Conservation (phyloP, 139 green algal genomes). For the Chlorella sp. region DNA sequence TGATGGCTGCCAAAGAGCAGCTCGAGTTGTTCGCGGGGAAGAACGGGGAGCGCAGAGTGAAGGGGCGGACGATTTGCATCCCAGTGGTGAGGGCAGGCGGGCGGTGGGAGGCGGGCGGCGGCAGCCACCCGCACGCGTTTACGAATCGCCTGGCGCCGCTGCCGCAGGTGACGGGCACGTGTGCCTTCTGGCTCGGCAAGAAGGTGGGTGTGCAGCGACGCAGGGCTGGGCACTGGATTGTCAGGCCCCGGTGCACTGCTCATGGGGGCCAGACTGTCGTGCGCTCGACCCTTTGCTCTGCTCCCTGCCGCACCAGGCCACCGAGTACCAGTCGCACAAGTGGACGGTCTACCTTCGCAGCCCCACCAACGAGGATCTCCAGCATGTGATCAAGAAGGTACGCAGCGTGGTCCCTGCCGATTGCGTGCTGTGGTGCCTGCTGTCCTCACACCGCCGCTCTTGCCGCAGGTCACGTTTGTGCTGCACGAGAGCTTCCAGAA, state of each 20-base stretch:
- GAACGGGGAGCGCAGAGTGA: slow-evolving; percentile 21
- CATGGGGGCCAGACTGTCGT: too few relatives aligned
- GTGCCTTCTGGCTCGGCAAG: slow-evolving; percentile 90
- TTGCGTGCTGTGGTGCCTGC: not conserved
- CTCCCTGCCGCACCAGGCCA: slow-evolving; percentile 57
- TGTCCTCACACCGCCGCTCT: not conserved
- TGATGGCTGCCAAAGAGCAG: not conserved
- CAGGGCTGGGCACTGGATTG: not conserved
- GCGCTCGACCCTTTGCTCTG: not conserved
- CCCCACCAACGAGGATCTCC: slow-evolving; percentile 79
- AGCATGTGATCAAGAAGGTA: slow-evolving; percentile 72
- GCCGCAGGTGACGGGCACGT: slow-evolving; percentile 76
- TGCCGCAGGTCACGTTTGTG: slow-evolving; percentile 82
- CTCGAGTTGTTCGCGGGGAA: slow-evolving; percentile 4
- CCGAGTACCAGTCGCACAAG: slow-evolving; percentile 70
- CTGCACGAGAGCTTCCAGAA: slow-evolving; percentile 90
- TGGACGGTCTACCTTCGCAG: slow-evolving; percentile 95
- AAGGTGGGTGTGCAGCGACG: slow-evolving; percentile 62
- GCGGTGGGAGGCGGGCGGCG: too few relatives aligned
- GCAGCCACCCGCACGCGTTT: too few relatives aligned
- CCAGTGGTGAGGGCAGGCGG: too few relatives aligned
- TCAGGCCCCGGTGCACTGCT: not conserved
- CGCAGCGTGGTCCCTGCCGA: not conserved
- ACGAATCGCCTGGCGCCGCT: too few relatives aligned
- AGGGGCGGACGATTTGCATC: slow-evolving; percentile 12